Evolutionary conservation across 1,284 basidiomycete genomes (phyloP).

Genomic region (Coniferiporia sulphurascens): DNA sequence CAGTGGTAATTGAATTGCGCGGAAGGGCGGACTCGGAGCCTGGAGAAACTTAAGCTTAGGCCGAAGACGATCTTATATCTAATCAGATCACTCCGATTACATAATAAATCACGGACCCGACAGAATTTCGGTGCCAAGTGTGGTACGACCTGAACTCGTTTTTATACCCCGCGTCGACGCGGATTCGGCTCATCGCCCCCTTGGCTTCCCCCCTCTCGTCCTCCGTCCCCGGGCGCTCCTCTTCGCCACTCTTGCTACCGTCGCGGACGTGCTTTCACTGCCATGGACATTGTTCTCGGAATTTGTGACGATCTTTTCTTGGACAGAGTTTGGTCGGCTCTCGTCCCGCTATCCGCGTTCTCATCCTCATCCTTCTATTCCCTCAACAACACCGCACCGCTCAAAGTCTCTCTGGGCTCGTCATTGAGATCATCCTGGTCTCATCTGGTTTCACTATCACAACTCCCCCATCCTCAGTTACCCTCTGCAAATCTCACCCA

Average conservation of each 20-base stretch:
- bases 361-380: constrained; percentile 29
- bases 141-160: background rate
- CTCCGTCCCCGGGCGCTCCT: constrained; percentile 14
- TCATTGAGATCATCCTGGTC: constrained; percentile 49
- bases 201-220: background rate
- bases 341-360: constrained; percentile 69
- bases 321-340: constrained; percentile 72
- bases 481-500: constrained; percentile 31
- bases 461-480: constrained; percentile 52
- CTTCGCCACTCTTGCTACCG: background rate
- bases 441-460: constrained; percentile 41
- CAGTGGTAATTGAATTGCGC: no score
- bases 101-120: background rate
- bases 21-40: no score
- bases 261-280: background rate
- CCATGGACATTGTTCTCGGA: constrained; percentile 81
- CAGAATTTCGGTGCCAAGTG: background rate
- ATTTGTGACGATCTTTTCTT: constrained; percentile 72
- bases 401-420: constrained; percentile 30
- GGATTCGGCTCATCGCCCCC: background rate
- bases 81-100: background rate
- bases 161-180: background rate
- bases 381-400: constrained; percentile 28
- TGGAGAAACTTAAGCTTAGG: no score
- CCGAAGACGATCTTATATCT: no score